These are phyloP conservation scores for Blumeria graminis DNA, from an alignment of 2,329 filamentous ascomycete species.

Conservation along the genomic window DNA sequence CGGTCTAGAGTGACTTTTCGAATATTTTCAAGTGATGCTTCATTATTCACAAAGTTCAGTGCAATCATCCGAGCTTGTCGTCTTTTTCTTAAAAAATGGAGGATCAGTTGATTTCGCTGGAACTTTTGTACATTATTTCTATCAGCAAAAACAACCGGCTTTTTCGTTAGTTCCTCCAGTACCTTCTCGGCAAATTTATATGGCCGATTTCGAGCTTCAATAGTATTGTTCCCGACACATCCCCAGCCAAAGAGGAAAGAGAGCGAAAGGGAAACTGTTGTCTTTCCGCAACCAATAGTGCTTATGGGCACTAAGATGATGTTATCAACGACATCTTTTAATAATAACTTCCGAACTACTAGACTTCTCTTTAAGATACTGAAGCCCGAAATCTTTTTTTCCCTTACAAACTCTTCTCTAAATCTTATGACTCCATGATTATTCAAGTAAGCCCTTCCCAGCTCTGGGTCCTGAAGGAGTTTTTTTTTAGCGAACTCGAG, in stretches of 20 bases:
- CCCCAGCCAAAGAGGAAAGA: slow-evolving; percentile 72
- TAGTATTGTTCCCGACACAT: slow-evolving; percentile 91
- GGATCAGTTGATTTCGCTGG: slow-evolving; percentile 70
- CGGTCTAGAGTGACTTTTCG: slow-evolving; percentile 51
- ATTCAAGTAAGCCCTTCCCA: slow-evolving; percentile 49
- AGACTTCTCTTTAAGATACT: slow-evolving; percentile 65
- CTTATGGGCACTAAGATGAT: slow-evolving; percentile 76
- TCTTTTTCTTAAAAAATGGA: slow-evolving; percentile 42
- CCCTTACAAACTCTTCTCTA: slow-evolving; percentile 64
- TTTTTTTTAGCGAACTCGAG: slow-evolving; percentile 55
- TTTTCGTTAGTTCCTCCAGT: slow-evolving; percentile 34
- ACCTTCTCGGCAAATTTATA: slow-evolving; percentile 53
- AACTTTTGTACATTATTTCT: slow-evolving; percentile 81
- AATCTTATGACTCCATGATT: slow-evolving; percentile 93
- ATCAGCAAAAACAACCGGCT: slow-evolving; percentile 65
- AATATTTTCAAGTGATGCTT: slow-evolving; percentile 41
- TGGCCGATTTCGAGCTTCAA: slow-evolving; percentile 54
- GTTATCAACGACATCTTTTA: slow-evolving; percentile 34
- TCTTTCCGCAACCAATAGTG: slow-evolving; percentile 92
- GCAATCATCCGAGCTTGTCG: slow-evolving; percentile 51
- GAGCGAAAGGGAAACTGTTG: slow-evolving; percentile 65
- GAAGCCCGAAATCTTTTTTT: slow-evolving; percentile 62
- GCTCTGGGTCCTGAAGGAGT: slow-evolving; percentile 39
- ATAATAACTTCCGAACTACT: slow-evolving; percentile 23
- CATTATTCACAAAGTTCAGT: slow-evolving; percentile 66